Base-by-base conservation (phyloP, 208 protist species). In the Acanthamoeba lugdunensis region DNA sequence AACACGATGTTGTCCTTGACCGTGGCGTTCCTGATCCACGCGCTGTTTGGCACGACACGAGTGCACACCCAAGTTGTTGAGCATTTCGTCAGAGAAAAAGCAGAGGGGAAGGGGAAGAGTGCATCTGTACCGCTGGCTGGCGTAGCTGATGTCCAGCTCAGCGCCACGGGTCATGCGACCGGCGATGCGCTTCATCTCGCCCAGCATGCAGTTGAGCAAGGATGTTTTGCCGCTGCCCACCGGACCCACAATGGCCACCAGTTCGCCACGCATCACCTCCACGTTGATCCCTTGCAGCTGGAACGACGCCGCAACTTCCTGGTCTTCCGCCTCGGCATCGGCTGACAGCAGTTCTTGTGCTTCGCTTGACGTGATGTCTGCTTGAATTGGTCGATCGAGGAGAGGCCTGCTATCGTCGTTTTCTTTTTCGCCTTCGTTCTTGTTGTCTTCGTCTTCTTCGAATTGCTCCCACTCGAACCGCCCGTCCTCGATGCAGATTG, bases 1-100 rank as follows among this genome's bases (percentile, higher is more conserved):
- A 98, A 97, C 58, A 97, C 79, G 89, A 99, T 98, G 95, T 99
- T 99, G 56, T 98, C 98, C n/a, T 97, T 96, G 14, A 99, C 89
- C 37, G 98, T 98, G 37, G 96, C 97, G 90, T 97, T 97, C 41
- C 97, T 95, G 81, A 99, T 96, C 97, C 97, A 99, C 48, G 98
- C 97, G 75, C 97, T 77, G 41, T 8, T 16, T 48, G 18, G 37
- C 5, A n/a, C 23, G 37, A 48, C 28, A 33, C 8, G 41, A 73
- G 65, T n/a, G 23, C 65, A 63, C 56, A 21, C 2, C 13, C 11
- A 8, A 61, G 18, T 23, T 61, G 58, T 11, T 65, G 23, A 65
- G 18, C 61, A 0, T 23, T 21, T 1, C 0, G n/a, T 41, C 30
- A 16, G 2, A 84, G 28, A 52, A 45, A 16, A 28, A 16, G 33